Percentiles rank a stretch among this genome's conserved stretches.
Evolutionary conservation across 2,329 filamentous ascomycete genomes (phyloP).

Genomic region (Colletotrichum ledebouriae): DNA sequence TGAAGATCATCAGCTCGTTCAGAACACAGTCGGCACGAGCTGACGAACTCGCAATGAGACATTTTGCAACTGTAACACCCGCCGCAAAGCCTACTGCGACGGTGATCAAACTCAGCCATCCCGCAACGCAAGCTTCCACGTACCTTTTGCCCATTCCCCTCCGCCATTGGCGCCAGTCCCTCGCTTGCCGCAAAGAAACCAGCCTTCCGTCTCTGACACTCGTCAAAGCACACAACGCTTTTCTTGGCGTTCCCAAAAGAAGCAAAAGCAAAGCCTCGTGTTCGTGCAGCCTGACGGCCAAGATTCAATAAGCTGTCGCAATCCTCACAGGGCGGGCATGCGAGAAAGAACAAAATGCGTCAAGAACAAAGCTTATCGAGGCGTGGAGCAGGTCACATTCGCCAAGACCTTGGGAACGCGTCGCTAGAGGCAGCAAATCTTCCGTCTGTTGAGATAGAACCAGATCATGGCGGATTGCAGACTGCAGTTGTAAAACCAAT

Average conservation of each 20-base stretch:
- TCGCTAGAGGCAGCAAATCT: background rate
- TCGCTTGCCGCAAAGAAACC: background rate
- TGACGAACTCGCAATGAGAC: background rate
- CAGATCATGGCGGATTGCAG: background rate
- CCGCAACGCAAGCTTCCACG: constrained; percentile 16
- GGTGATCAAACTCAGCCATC: constrained; percentile 9
- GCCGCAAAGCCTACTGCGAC: background rate
- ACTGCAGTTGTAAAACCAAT: constrained; percentile 6
- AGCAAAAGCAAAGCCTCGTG: too few species aligned
- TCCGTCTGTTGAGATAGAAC: background rate
- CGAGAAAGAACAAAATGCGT: too few species aligned
- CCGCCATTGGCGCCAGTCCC: background rate
- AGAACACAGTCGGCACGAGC: too few species aligned
- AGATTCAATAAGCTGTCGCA: too few species aligned
- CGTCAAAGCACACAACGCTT: background rate
- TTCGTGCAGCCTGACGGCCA: too few species aligned
- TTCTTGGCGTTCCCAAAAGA: background rate
- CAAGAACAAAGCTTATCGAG: too few species aligned
- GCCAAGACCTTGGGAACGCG: constrained; percentile 1
- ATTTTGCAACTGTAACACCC: background rate
- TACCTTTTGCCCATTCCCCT: background rate
- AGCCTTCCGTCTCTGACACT: background rate
- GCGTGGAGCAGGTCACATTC: background rate
- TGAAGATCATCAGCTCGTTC: too few species aligned
- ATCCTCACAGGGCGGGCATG: too few species aligned